A percentile compares a stretch with the other conserved stretches of the same genome.
Evolutionary conservation across 352 stramenopile genomes (phyloP).

Genomic region (Thraustotheca clavata): DNA sequence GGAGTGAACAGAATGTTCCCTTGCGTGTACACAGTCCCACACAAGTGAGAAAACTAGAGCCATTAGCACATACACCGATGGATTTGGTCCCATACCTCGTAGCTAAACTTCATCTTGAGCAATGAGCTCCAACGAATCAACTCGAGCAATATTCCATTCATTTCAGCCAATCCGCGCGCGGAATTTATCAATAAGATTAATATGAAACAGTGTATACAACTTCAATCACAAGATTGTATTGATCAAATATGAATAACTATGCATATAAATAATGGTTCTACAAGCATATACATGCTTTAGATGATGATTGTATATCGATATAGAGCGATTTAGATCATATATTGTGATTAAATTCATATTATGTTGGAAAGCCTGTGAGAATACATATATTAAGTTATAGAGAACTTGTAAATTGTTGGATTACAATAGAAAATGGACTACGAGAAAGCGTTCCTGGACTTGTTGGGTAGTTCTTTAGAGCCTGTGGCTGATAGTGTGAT

Average conservation of each 20-base stretch:
- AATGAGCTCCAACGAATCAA: slow-evolving; percentile 22
- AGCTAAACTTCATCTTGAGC: slow-evolving; percentile 78
- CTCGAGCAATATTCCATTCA: slow-evolving; percentile 31
- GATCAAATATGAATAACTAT: too few species aligned
- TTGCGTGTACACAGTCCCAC: slow-evolving; percentile 90
- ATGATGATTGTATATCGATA: too few species aligned
- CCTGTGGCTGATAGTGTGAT: slow-evolving; percentile 72
- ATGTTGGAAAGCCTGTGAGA: too few species aligned
- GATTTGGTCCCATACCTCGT: slow-evolving; percentile 39
- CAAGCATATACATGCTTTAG: slow-evolving; percentile 3
- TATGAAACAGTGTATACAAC: too few species aligned
- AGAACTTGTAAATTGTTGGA: slow-evolving; percentile 5
- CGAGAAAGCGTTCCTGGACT: slow-evolving; percentile 51
- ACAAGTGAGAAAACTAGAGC: slow-evolving; percentile 85
- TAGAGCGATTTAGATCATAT: too few species aligned
- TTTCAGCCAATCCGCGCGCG: slow-evolving; percentile 30
- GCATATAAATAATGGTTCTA: not conserved
- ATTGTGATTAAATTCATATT: too few species aligned
- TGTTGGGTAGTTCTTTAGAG: slow-evolving; percentile 74
- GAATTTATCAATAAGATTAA: not conserved
- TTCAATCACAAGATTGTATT: too few species aligned
- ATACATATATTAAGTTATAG: not conserved
- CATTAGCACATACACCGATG: not conserved
- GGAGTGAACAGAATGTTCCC: slow-evolving; percentile 91
- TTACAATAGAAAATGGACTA: slow-evolving; percentile 23